These are phyloP conservation scores for Torulaspora globosa DNA, from an alignment of 1,139 yeast genomes.

Conservation along the genomic window DNA sequence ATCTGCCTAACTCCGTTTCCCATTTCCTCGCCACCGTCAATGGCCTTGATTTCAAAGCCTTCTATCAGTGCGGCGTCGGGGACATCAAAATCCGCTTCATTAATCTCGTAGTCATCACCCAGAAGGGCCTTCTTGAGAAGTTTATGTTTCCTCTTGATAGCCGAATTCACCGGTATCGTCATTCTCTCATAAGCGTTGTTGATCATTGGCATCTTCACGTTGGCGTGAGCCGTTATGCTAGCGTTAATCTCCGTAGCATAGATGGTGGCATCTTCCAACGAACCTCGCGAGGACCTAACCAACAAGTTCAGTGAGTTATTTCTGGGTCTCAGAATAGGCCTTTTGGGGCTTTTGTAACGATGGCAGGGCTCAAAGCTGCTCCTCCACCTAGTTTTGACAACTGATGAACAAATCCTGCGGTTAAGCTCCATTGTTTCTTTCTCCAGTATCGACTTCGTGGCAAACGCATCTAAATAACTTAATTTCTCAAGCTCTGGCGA, in stretches of 20 bases:
- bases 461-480: constrained; percentile 15
- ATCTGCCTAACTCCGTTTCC: constrained; percentile 1
- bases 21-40: constrained; percentile 31
- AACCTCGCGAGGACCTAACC: constrained; percentile 67
- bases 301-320: constrained; percentile 46
- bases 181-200: constrained; percentile 57
- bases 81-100: constrained; percentile 7
- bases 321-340: constrained; percentile 44
- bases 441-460: constrained; percentile 14
- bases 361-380: constrained; percentile 21
- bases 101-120: constrained; percentile 16
- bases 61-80: constrained; percentile 52
- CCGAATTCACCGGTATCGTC: constrained; percentile 58
- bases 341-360: constrained; percentile 38
- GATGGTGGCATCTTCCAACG: constrained; percentile 63
- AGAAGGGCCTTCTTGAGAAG: constrained; percentile 16
- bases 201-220: constrained; percentile 63
- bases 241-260: constrained; percentile 74
- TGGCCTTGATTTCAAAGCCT: constrained; percentile 34
- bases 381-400: constrained; percentile 31
- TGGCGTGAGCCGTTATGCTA: constrained; percentile 38
- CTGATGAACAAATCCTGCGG: constrained; percentile 19
- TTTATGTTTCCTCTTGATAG: constrained; percentile 35
- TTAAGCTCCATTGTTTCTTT: constrained; percentile 18
- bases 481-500: constrained; percentile 15